A percentile compares a stretch with the other conserved stretches of the same genome.
These are phyloP conservation scores for Giardia muris DNA, from an alignment of 208 protist species.

Conservation along the genomic window DNA sequence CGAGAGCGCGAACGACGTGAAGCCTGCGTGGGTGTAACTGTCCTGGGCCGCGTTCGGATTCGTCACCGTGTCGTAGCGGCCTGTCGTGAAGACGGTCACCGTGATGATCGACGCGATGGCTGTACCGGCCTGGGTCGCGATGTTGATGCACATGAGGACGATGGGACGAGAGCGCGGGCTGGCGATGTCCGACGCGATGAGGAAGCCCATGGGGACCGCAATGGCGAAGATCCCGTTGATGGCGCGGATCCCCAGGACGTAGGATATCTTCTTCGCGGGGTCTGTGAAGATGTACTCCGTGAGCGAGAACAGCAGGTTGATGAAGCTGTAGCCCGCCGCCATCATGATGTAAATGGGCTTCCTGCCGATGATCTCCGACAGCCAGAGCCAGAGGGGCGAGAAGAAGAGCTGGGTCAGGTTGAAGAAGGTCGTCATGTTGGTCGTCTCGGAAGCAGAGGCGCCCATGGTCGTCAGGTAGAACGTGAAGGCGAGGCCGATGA, in stretches of 20 bases:
- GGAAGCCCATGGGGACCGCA: not conserved
- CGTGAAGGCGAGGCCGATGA: not conserved
- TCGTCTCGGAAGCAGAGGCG: not conserved
- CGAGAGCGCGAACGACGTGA: not conserved
- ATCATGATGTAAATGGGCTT: not conserved
- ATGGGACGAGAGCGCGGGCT: not conserved
- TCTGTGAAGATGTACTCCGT: not conserved
- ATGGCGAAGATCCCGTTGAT: not conserved
- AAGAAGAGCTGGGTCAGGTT: slow-evolving; percentile 15
- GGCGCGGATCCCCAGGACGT: not conserved
- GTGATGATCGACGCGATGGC: not conserved
- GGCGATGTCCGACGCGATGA: not conserved
- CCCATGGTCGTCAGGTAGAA: not conserved
- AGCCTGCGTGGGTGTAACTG: not conserved
- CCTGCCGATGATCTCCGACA: slow-evolving; percentile 8
- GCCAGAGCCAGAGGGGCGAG: not conserved
- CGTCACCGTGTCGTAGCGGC: not conserved
- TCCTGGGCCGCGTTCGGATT: not conserved
- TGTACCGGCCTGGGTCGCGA: not conserved
- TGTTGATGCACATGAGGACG: not conserved
- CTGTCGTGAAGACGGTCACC: not conserved
- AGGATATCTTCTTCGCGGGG: not conserved
- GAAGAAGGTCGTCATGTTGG: not conserved
- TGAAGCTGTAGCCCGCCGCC: not conserved
- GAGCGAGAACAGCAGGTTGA: not conserved